Conservation (phyloP, 2,329 filamentous ascomycete species). For the Monosporascus sp. region DNA sequence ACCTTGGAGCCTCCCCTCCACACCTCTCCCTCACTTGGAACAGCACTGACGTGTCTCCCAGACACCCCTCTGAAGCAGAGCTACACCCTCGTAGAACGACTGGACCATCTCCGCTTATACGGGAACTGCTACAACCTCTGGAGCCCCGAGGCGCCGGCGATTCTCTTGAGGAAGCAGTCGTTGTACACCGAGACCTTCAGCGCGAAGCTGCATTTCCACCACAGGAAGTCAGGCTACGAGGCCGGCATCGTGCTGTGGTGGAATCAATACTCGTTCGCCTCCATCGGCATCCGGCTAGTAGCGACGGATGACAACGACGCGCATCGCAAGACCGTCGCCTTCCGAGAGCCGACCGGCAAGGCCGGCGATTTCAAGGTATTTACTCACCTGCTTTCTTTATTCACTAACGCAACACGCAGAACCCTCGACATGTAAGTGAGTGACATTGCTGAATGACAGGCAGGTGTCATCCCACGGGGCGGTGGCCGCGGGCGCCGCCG, state of each 20-base stretch:
- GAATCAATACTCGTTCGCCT: conserved; percentile 39
- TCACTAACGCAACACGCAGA: background rate
- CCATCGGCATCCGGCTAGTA: conserved; percentile 22
- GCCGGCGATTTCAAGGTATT: conserved; percentile 15
- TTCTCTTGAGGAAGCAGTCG: conserved; percentile 50
- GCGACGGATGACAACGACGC: conserved; percentile 6
- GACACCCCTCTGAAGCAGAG: conserved; percentile 43
- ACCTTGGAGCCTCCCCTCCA: background rate
- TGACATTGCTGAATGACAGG: too few relatives aligned
- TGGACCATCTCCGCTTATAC: conserved; percentile 40
- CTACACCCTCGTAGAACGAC: conserved; percentile 40
- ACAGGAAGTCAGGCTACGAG: conserved; percentile 38
- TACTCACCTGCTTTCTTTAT: background rate
- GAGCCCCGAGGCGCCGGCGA: conserved; percentile 44
- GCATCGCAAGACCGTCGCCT: conserved; percentile 7
- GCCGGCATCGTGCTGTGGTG: conserved; percentile 51
- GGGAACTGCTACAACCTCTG: conserved; percentile 48
- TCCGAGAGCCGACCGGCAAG: conserved; percentile 16
- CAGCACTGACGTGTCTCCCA: conserved; percentile 9
- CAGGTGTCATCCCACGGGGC: background rate
- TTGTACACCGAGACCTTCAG: conserved; percentile 37
- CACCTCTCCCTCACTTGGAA: too few relatives aligned
- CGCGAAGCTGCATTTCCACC: conserved; percentile 40
- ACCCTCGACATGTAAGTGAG: background rate
- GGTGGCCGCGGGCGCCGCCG: background rate